Evolutionary conservation across 345 rosid genomes (phyloP).

Genomic region (Citrus reticulata): DNA sequence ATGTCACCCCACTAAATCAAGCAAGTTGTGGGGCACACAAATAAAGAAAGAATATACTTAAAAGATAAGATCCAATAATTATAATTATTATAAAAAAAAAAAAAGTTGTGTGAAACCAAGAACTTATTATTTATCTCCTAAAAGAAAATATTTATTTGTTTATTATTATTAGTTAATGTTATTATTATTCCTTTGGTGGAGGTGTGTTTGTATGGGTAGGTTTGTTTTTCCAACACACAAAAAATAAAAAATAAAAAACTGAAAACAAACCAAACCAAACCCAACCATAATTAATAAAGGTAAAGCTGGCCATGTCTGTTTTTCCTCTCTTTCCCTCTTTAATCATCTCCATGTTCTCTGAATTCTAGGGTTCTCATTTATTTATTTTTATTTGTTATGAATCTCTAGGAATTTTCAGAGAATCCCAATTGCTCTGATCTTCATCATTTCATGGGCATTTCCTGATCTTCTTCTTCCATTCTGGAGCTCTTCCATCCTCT

Average conservation of each 20-base stretch:
- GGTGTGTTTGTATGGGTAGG: background rate
- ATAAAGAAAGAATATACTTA: slow-evolving; percentile 6
- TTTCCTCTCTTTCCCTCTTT: background rate
- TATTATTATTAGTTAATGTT: too few species aligned
- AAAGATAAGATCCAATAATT: background rate
- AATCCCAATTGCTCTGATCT: background rate
- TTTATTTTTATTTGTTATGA: slow-evolving; percentile 18
- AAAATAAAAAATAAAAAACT: slow-evolving; percentile 5
- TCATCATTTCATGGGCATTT: slow-evolving; percentile 19
- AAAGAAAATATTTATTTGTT: too few species aligned
- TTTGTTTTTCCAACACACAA: slow-evolving; percentile 19
- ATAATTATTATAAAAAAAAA: background rate
- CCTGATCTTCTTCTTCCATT: slow-evolving; percentile 32
- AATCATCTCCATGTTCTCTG: slow-evolving; percentile 20
- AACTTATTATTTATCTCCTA: too few species aligned
- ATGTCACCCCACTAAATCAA: background rate
- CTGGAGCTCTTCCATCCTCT: slow-evolving; percentile 20
- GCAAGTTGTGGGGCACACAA: background rate
- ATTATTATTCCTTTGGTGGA: background rate
- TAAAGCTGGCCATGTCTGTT: slow-evolving; percentile 17
- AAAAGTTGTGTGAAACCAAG: background rate
- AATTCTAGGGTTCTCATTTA: slow-evolving; percentile 32
- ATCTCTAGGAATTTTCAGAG: slow-evolving; percentile 14
- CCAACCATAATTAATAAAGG: slow-evolving; percentile 25
- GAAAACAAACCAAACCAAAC: slow-evolving; percentile 7